Evolutionary conservation across 257 asterid genomes (phyloP).

Genomic region (Osmanthus fragrans): DNA sequence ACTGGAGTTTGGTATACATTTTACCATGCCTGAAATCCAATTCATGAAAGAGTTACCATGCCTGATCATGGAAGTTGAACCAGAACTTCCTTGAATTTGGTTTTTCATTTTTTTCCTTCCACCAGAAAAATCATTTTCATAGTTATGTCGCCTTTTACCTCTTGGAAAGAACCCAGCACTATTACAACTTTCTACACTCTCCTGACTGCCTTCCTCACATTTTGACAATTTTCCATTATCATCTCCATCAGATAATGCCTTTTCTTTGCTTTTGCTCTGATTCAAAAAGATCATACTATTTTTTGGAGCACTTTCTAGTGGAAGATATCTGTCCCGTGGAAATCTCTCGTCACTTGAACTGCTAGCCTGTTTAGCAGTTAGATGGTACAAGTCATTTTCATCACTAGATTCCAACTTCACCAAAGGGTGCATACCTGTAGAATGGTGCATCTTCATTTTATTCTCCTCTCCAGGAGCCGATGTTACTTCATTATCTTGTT

Average conservation of each 20-base stretch:
- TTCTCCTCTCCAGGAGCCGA: constrained; percentile 22
- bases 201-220: constrained; percentile 37
- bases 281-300: constrained; percentile 25
- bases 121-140: constrained; percentile 22
- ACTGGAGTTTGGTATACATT: constrained; percentile 46
- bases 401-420: constrained; percentile 34
- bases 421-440: background rate
- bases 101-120: constrained; percentile 57
- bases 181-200: constrained; percentile 72
- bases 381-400: constrained; percentile 36
- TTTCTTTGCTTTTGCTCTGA: constrained; percentile 48
- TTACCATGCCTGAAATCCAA: constrained; percentile 81
- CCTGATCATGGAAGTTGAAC: constrained; percentile 29
- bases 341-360: constrained; percentile 21
- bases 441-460: background rate
- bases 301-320: constrained; percentile 34
- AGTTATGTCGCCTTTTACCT: constrained; percentile 36
- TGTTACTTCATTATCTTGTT: constrained; percentile 24
- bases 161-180: constrained; percentile 42
- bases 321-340: constrained; percentile 24
- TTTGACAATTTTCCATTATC: constrained; percentile 20
- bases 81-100: constrained; percentile 29
- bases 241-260: constrained; percentile 45
- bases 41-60: constrained; percentile 59
- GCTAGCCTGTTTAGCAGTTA: constrained; percentile 1